Evolutionary conservation across 2,329 filamentous ascomycete genomes (phyloP), one percentile per base, ranked within the genome.

Genomic region (Sporothrix euskadiensis): DNA sequence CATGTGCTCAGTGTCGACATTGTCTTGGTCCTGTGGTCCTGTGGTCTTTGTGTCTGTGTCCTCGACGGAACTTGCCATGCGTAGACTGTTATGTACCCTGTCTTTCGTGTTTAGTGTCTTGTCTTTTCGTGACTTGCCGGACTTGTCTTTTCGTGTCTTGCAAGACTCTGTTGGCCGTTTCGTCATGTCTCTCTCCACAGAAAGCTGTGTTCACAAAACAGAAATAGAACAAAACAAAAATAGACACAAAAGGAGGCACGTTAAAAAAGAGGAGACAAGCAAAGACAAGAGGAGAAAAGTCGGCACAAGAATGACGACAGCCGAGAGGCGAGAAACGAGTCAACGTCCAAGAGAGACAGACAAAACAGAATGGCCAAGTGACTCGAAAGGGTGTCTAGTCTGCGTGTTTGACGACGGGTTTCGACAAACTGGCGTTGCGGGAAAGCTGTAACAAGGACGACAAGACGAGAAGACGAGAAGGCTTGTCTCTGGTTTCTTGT

Each of bases 341-440:
- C 44, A 49, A 19, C 16, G 14, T 49, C 14, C 3, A 19, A 3
- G 44, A 49, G 44, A 49, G 14, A 49, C 12, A 49, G 44, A 4
- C n/a, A n/a, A 57, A 49, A 71, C 56, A 63, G 52, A 35, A 8
- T 35, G 35, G 35, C 35, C 35, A 63, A 54, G 10, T 22, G 52
- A 56, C 22, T 56, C 22, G 8, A 30, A 56, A 57, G n/a, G 39
- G 78, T 80, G 78, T 80, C 78, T 79, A 80, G 79, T 81, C 79
- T 79, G 79, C 35, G 81, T 79, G 81, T 83, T 83, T 83, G 81
- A 83, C 78, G 59, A 80, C 80, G 74, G 77, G 79, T 78, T 79
- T 81, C 80, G 79, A 79, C 80, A 79, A 79, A 49, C 1, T 78
- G 80, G 79, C 78, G 78, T 77, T 82, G 81, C 79, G 79, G 80